Base-by-base conservation (phyloP, 352 stramenopile genomes). In the Phytophthora ohioensis region DNA sequence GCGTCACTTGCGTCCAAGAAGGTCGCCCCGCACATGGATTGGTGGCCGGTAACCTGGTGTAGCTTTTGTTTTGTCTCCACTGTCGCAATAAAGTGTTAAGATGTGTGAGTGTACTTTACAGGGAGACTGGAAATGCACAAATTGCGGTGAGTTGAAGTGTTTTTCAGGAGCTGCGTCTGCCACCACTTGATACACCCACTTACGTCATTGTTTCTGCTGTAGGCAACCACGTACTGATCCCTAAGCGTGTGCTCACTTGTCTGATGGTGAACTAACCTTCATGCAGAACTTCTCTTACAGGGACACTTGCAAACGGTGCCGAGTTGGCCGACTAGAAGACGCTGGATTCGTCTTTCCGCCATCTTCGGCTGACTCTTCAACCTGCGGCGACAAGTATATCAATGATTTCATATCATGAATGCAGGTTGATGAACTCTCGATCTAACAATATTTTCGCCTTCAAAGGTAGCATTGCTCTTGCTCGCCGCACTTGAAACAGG, bases 41-140 rank as follows among this genome's bases (percentile, higher is more conserved):
- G 85, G 85, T 91, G 85, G 83, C 85, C 85, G 71, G 85, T 93
- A 81, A 67, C 43, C 11, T 64, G 49, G 38, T 69, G 9, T 57
- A 41, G 5, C 32, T 65, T 48, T 46, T 64, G 36, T 57, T 67
- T 64, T 11, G 8, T 41, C 27, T 65, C 12, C 4, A 52, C 9
- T 51, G 35, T 46, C 43, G 13, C 4, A 27, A 56, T 34, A 64
- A 34, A 64, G 32, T 53, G 54, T 59, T 74, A 41, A 57, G 57
- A 60, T 34, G 36, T 73, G 47, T 65, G 62, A 65, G 60, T 55
- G 35, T 64, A 41, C 30, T 62, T 35, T 55, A 36, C 69, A 93
- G 85, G 85, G 85, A 21, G 85, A 93, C 66, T 93, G 85, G 85
- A 93, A 91, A 49, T 93, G 85, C 75, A 86, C 62, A 34, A 91